These are phyloP conservation scores for Coniferiporia weirii DNA, from an alignment of 1,284 basidiomycete genomes.

Conservation along the genomic window DNA sequence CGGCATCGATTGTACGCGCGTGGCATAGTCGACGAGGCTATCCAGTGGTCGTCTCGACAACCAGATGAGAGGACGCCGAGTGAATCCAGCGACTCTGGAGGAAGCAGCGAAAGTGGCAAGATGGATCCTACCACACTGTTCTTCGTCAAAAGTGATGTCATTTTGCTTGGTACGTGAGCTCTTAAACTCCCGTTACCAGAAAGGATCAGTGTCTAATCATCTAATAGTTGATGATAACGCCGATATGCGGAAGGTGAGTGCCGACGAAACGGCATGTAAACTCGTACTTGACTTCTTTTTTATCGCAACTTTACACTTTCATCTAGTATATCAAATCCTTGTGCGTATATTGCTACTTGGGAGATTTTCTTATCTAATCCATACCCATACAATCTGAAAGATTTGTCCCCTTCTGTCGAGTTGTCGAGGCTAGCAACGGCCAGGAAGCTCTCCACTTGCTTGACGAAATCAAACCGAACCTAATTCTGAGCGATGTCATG, in stretches of 20 bases:
- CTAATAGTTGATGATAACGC: slow-evolving; percentile 26
- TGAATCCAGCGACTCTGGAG: slow-evolving; percentile 21
- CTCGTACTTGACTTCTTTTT: neutral
- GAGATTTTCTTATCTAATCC: neutral
- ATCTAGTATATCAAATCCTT: slow-evolving; percentile 21
- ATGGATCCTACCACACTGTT: slow-evolving; percentile 21
- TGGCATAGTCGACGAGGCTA: slow-evolving; percentile 28
- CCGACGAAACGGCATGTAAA: slow-evolving; percentile 22
- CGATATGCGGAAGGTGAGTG: slow-evolving; percentile 25
- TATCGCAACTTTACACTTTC: neutral
- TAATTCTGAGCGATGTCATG: slow-evolving; percentile 36
- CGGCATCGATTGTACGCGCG: slow-evolving; percentile 23
- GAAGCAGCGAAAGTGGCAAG: slow-evolving; percentile 18
- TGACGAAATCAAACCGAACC: slow-evolving; percentile 22
- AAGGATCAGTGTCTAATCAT: neutral
- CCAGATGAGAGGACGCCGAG: slow-evolving; percentile 20
- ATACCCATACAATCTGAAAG: neutral
- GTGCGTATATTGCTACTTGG: slow-evolving; percentile 7
- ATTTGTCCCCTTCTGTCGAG: slow-evolving; percentile 29
- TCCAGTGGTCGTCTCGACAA: slow-evolving; percentile 21
- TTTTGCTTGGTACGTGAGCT: slow-evolving; percentile 22
- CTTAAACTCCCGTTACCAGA: neutral
- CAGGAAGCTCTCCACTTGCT: slow-evolving; percentile 31
- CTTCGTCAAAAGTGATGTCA: slow-evolving; percentile 24
- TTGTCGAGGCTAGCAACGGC: slow-evolving; percentile 35